Base-by-base conservation (phyloP, 441 rosid species). In the Pelargonium australe region DNA sequence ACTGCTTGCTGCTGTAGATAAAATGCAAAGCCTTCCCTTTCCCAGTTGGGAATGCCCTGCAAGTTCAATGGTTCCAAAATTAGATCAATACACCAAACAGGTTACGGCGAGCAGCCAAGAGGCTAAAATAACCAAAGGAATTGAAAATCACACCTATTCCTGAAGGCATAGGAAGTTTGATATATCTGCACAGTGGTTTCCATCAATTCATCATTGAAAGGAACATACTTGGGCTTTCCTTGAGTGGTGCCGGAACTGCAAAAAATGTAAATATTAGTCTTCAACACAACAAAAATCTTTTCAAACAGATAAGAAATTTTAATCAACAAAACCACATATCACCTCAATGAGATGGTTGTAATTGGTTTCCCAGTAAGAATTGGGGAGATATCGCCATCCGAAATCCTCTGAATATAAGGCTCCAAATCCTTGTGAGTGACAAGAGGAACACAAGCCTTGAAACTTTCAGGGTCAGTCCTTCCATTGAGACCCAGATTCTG, bases 181-280 rank as follows among this genome's bases (percentile, higher is more conserved):
- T 57, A 90, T 63, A 95, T 88, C 83, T 92, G 97, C 81, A 92
- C 64, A 47, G 97, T 92, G 65, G 78, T 82, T 62, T 87, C 96
- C 85, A 92, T 87, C 67, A 92, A 79, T 45, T 84, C 86, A 55
- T 95, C 95, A 72, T 86, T 95, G 77, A 92, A 95, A 12, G 97
- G 99, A 25, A 95, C 58, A 77, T 68, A 83, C 78, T 95, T 95
- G 23, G 89, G 95, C 83, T 81, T 91, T 60, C 99, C 99, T 76
- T 87, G 90, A 63, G 90, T 89, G 7, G 99, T 95, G 8, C 99
- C 99, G 47, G 99, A 95, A 79, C 99, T 94, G 83, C 72, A 76
- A 73, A 19, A 64, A 67, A 19, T 53, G 44, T 66, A 44, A 1
- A 28, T 28, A 28, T 28, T 28, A 28, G 31, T 28, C 31, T 28